phyloP scores from a whole-genome alignment of 441 rosid species.

The Melastoma candidum region DNA sequence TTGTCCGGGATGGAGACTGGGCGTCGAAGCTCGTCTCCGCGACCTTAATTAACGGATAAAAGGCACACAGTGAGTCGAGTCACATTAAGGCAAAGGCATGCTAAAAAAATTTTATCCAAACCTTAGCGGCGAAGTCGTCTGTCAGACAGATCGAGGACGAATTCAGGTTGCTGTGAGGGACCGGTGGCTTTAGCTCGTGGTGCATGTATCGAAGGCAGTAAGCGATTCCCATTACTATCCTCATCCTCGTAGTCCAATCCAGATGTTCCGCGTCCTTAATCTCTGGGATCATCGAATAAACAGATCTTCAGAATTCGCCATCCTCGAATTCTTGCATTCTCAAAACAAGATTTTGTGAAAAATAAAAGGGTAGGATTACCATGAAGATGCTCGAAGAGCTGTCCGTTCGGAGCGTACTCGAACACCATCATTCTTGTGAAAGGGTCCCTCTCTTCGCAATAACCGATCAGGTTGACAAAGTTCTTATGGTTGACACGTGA shows the following conservation, averaged over 20 bases:
- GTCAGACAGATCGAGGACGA: slow-evolving; percentile 43
- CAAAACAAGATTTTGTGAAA: not conserved
- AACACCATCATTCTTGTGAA: slow-evolving; percentile 90
- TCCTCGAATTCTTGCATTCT: not conserved
- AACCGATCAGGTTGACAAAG: slow-evolving; percentile 84
- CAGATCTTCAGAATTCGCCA: slow-evolving; percentile 1
- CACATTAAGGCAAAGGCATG: not conserved
- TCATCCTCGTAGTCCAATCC: slow-evolving; percentile 68
- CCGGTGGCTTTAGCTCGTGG: slow-evolving; percentile 68
- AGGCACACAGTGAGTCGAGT: not conserved
- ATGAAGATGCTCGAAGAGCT: slow-evolving; percentile 76
- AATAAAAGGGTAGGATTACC: slow-evolving; percentile 25
- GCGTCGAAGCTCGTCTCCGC: slow-evolving; percentile 39
- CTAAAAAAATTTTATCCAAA: slow-evolving; percentile 9
- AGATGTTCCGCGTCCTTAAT: slow-evolving; percentile 66
- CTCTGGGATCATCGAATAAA: slow-evolving; percentile 21
- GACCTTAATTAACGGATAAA: slow-evolving; percentile 28
- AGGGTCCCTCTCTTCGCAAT: slow-evolving; percentile 72
- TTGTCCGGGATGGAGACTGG: slow-evolving; percentile 20
- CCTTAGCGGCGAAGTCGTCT: slow-evolving; percentile 86
- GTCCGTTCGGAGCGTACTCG: slow-evolving; percentile 91
- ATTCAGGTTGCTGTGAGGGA: slow-evolving; percentile 33
- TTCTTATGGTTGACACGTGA: slow-evolving; percentile 80
- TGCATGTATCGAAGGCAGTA: slow-evolving; percentile 74
- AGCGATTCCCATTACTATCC: slow-evolving; percentile 72